Evolutionary conservation across 768 basidiomycete genomes (phyloP).

Genomic region (Rhizopogon sp.): DNA sequence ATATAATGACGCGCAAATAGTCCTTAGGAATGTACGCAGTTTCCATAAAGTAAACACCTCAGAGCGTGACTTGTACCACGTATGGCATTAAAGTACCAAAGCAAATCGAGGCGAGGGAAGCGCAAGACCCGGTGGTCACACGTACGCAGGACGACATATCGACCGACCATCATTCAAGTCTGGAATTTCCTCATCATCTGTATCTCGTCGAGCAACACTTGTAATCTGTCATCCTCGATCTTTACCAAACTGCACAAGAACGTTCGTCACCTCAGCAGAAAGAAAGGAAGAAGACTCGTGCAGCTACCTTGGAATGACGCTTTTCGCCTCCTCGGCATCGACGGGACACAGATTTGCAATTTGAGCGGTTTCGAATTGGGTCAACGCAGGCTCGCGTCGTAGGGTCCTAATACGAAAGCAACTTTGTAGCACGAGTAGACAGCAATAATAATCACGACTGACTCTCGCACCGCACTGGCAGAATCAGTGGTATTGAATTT

Average conservation of each 20-base stretch:
- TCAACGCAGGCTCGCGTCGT: conserved; percentile 71
- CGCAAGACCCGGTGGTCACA: not conserved
- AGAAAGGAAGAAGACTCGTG: not conserved
- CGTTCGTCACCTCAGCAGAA: not conserved
- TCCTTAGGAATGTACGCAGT: not conserved
- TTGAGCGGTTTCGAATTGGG: conserved; percentile 90
- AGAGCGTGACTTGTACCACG: not conserved
- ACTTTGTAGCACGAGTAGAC: not conserved
- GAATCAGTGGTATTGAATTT: conserved; percentile 86
- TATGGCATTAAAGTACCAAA: not conserved
- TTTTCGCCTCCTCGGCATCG: conserved; percentile 87
- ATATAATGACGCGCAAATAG: not conserved
- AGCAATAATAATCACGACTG: conserved; percentile 20
- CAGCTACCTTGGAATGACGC: conserved; percentile 79
- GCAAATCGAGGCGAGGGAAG: not conserved
- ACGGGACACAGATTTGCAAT: conserved; percentile 89
- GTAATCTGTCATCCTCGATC: conserved; percentile 82
- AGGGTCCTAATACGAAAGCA: conserved; percentile 48
- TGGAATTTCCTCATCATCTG: conserved; percentile 91
- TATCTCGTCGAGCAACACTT: conserved; percentile 80
- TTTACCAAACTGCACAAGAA: conserved; percentile 48
- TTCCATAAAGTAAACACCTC: not conserved
- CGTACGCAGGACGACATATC: not conserved
- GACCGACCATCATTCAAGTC: conserved; percentile 35
- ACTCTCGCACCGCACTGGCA: conserved; percentile 86